Evolutionary conservation across 2,329 filamentous ascomycete species (phyloP).

Genomic region (Venturia oleaginea): DNA sequence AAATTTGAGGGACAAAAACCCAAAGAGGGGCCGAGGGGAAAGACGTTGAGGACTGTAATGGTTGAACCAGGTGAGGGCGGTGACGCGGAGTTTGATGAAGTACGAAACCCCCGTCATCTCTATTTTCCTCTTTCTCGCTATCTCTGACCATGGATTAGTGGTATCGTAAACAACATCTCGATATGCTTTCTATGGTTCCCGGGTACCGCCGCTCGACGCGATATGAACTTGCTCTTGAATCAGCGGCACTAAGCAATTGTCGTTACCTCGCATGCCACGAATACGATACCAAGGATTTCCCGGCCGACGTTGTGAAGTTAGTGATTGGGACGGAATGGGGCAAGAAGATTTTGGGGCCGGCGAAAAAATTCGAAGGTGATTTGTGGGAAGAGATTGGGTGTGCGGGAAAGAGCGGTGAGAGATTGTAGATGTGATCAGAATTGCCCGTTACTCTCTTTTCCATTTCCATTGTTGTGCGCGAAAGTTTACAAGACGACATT

Average conservation of each 20-base stretch:
- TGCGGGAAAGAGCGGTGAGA: conserved; percentile 8
- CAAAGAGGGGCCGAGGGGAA: conserved; percentile 11
- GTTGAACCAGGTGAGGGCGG: conserved; percentile 19
- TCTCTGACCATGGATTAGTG: conserved; percentile 14
- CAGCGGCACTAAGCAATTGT: conserved; percentile 14
- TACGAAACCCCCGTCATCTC: neutral
- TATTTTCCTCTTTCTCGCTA: neutral
- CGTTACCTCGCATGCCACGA: conserved; percentile 21
- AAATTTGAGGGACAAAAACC: conserved; percentile 13
- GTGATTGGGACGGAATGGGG: conserved; percentile 19
- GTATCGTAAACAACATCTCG: conserved; percentile 20
- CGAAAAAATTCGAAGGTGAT: conserved; percentile 17
- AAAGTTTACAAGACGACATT: too few species aligned
- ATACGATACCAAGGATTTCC: conserved; percentile 18
- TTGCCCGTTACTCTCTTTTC: too few species aligned
- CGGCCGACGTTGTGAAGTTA: conserved; percentile 17
- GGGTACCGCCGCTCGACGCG: conserved; percentile 20
- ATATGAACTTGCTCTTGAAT: conserved; percentile 16
- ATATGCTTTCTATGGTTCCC: conserved; percentile 17
- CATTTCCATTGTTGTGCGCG: too few species aligned
- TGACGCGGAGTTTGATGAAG: conserved; percentile 20
- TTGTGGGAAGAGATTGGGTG: conserved; percentile 16
- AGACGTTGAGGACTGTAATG: conserved; percentile 14
- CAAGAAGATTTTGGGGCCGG: conserved; percentile 18
- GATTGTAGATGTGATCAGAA: conserved; percentile 9